These are phyloP conservation scores for Diutina siamensis DNA, from an alignment of 1,139 yeast species.

Conservation along the genomic window DNA sequence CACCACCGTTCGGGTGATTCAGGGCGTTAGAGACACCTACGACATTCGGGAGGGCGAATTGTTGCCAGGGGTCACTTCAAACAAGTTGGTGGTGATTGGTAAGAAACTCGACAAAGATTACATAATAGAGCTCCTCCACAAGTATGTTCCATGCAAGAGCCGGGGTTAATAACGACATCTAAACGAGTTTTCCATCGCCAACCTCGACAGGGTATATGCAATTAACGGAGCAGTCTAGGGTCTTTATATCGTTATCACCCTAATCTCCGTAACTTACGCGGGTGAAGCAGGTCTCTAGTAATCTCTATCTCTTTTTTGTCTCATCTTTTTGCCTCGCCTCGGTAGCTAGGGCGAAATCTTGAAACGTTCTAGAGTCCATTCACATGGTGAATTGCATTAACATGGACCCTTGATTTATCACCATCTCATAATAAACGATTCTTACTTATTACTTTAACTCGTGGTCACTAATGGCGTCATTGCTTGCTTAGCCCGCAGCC, in stretches of 20 bases:
- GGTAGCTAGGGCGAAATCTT: no score
- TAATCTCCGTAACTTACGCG: no score
- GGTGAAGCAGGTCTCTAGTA: no score
- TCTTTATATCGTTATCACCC: background rate
- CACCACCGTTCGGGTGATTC: conserved; percentile 52
- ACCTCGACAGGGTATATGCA: background rate
- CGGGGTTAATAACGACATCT: background rate
- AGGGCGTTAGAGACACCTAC: conserved; percentile 88
- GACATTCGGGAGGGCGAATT: conserved; percentile 53
- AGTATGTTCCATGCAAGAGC: background rate
- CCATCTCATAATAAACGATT: no score
- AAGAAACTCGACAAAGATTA: conserved; percentile 36
- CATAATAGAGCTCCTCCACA: conserved; percentile 16
- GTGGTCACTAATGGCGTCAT: no score
- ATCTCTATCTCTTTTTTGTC: no score
- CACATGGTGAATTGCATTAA: no score
- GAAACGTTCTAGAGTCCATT: no score
- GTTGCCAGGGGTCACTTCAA: conserved; percentile 24
- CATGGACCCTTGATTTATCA: no score
- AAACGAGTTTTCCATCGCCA: background rate
- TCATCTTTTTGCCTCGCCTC: no score
- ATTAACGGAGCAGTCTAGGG: background rate
- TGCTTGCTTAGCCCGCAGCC: background rate
- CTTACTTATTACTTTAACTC: no score
- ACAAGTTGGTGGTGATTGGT: conserved; percentile 76